Base-by-base conservation (phyloP, 1,139 yeast species). In the Kodamaea alishanica region DNA sequence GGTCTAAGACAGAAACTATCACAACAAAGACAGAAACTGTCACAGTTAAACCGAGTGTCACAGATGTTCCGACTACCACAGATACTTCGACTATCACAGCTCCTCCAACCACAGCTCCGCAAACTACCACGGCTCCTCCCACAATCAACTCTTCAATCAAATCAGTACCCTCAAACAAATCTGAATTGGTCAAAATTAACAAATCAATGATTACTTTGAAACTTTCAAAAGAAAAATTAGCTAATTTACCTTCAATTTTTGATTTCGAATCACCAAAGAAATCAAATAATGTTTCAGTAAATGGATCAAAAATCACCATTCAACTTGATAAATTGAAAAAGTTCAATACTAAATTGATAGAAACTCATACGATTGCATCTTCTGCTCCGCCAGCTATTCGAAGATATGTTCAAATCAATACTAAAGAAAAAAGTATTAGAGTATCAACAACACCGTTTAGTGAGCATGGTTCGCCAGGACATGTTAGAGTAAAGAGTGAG, bases 401-500 rank as follows among this genome's bases (percentile, higher is more conserved):
- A 6, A 46, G 68, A 35, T 67, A 55, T 39, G 62, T 67, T 24
- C 62, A 50, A 38, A 64, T 66, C 9, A 43, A 47, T 8, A 56
- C 63, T 6, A 56, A 50, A 34, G 44, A 52, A 23, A 55, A 52
- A 39, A 56, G 44, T 27, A 54, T 58, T 0, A 35, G 40, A 11
- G 23, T 54, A 2, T 60, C 65, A 0, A 26, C 50, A 2, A 44
- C 40, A 1, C 58, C 60, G n/a, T 56, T 54, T 40, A 40, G n/a
- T n/a, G n/a, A 33, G 24, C 32, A 26, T 4, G 20, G 20, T 15
- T 4, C 20, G 20, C 4, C 20, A 3, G 12, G 5, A 3, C 28
- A 22, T 22, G 3, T n/a, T 10, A 5, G 9, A n/a, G 24, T 15
- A 30, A 30, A 30, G 23, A 30, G 24, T 8, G 23, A 24, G 3